Conservation (phyloP, 2,329 filamentous ascomycete species). For the Colletotrichum filicis region DNA sequence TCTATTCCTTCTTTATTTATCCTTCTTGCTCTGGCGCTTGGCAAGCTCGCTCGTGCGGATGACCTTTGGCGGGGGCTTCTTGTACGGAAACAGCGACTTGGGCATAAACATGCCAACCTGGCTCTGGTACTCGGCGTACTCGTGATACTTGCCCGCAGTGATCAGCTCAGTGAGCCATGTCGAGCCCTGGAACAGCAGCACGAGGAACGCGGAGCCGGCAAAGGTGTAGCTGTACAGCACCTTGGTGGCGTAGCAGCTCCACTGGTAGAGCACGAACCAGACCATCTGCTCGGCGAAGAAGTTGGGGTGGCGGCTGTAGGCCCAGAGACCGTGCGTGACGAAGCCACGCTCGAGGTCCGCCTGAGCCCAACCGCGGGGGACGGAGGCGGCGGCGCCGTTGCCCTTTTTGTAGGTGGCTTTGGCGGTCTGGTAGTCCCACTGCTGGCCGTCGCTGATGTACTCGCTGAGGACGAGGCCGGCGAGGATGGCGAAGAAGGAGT, state of each 20-base stretch:
- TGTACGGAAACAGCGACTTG: constrained; percentile 56
- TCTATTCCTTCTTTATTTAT: constrained; percentile 37
- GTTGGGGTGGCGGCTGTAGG: constrained; percentile 91
- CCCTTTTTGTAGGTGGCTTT: constrained; percentile 79
- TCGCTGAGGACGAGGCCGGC: constrained; percentile 71
- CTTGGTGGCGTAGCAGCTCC: constrained; percentile 81
- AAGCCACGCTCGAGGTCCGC: constrained; percentile 92
- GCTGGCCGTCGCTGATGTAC: constrained; percentile 89
- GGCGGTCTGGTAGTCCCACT: constrained; percentile 89
- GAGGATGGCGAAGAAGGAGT: constrained; percentile 57
- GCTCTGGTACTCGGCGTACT: constrained; percentile 86
- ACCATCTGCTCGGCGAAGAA: constrained; percentile 92
- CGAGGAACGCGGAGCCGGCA: constrained; percentile 74
- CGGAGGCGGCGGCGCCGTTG: constrained; percentile 71
- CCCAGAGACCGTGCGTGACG: constrained; percentile 84
- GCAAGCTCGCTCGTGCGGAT: constrained; percentile 63
- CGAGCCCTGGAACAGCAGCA: constrained; percentile 88
- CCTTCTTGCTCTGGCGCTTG: constrained; percentile 55
- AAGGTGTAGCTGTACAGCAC: constrained; percentile 83
- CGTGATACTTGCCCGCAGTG: constrained; percentile 83
- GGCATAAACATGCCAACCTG: constrained; percentile 88
- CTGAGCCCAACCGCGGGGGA: constrained; percentile 64
- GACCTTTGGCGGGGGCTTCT: constrained; percentile 55
- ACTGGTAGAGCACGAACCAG: constrained; percentile 90
- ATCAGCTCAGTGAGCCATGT: constrained; percentile 89